Percentiles rank a stretch among this genome's conserved stretches.
Conservation (phyloP, 2,329 filamentous ascomycete species). For the Ampelomyces quisqualis region DNA sequence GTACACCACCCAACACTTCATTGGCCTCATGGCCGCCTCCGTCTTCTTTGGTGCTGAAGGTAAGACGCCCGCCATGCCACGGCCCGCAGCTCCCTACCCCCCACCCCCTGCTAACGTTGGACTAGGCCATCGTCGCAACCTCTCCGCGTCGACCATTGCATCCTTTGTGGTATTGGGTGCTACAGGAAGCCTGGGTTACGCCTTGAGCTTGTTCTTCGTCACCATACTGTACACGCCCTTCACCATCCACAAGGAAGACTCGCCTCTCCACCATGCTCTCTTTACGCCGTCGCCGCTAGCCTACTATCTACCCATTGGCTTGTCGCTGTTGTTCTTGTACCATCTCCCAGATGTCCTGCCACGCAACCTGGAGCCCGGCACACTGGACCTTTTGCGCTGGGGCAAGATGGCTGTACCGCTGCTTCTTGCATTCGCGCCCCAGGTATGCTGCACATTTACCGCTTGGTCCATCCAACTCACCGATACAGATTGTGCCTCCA, state of each 20-base stretch:
- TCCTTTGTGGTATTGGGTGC: constrained; percentile 62
- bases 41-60: constrained; percentile 62
- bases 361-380: constrained; percentile 23
- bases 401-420: constrained; percentile 36
- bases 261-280: constrained; percentile 33
- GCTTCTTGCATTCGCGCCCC: constrained; percentile 40
- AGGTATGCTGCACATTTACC: constrained; percentile 17
- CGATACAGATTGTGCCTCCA: constrained; percentile 45
- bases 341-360: constrained; percentile 35
- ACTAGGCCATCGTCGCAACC: constrained; percentile 55
- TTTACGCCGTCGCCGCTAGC: constrained; percentile 37
- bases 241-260: constrained; percentile 44
- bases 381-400: constrained; percentile 15
- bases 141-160: constrained; percentile 52
- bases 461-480: constrained; percentile 9
- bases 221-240: constrained; percentile 59
- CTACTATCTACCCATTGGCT: constrained; percentile 47
- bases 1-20: constrained; percentile 63
- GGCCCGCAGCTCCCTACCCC: too few relatives aligned
- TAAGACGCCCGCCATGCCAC: constrained; percentile 7
- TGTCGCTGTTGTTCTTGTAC: constrained; percentile 51
- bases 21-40: constrained; percentile 57
- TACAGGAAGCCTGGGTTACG: constrained; percentile 61
- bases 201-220: constrained; percentile 64
- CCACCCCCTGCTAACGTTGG: not conserved